Evolutionary conservation across 1,284 basidiomycete genomes (phyloP).

Genomic region (Hemileccinum hortonii): DNA sequence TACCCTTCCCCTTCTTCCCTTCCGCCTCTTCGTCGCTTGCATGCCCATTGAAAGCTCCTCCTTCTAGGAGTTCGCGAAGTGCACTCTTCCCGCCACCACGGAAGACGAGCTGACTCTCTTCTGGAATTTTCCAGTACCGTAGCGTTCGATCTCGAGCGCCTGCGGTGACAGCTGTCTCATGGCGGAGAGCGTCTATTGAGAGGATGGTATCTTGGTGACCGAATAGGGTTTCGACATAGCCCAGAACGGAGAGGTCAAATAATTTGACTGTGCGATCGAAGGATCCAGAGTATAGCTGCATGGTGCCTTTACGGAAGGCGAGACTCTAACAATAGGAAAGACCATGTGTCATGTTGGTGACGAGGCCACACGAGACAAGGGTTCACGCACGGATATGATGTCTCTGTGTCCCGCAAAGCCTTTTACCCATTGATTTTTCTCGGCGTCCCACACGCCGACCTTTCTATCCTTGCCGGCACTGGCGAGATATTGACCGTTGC

Average conservation of each 20-base stretch:
- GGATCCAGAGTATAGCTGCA: slow-evolving; percentile 86
- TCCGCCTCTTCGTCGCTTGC: slow-evolving; percentile 51
- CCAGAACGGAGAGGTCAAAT: slow-evolving; percentile 67
- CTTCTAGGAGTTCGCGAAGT: slow-evolving; percentile 78
- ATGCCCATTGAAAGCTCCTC: slow-evolving; percentile 51
- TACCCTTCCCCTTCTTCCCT: slow-evolving; percentile 39
- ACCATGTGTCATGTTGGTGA: slow-evolving; percentile 1
- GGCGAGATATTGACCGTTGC: slow-evolving; percentile 82
- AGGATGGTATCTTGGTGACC: slow-evolving; percentile 93
- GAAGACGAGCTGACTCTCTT: slow-evolving; percentile 95
- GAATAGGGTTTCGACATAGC: slow-evolving; percentile 95
- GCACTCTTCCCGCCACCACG: slow-evolving; percentile 85
- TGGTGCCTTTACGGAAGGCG: slow-evolving; percentile 79
- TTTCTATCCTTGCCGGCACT: slow-evolving; percentile 84
- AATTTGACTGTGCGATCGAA: slow-evolving; percentile 92
- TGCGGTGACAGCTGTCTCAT: slow-evolving; percentile 83
- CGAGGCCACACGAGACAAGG: background rate
- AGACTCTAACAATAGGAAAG: slow-evolving; percentile 49
- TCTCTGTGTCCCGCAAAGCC: slow-evolving; percentile 86
- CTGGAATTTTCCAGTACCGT: slow-evolving; percentile 95
- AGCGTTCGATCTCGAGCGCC: slow-evolving; percentile 91
- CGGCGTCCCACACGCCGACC: slow-evolving; percentile 82
- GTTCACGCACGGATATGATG: slow-evolving; percentile 69
- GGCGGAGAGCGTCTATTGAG: slow-evolving; percentile 75
- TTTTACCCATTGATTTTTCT: slow-evolving; percentile 71